These are phyloP conservation scores for Yamadazyma spencermartinsiae DNA, from an alignment of 1,139 yeast species.

Conservation along the genomic window DNA sequence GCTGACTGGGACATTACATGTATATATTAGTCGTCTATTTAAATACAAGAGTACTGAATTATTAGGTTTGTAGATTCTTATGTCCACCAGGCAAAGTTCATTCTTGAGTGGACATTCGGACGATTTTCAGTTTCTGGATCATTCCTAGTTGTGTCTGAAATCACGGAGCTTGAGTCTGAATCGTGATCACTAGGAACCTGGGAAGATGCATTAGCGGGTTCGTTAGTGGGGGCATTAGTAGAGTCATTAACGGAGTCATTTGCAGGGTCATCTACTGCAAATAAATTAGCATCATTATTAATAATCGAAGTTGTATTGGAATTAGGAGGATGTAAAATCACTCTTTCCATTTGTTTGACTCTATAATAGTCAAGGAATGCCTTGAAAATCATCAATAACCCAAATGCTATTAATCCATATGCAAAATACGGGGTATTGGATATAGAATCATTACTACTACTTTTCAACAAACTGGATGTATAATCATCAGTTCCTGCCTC, in stretches of 20 bases:
- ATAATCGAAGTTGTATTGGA: constrained; percentile 8
- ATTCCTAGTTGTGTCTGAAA: constrained; percentile 2
- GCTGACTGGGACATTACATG: no score
- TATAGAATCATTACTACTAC: constrained; percentile 14
- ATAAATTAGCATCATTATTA: constrained; percentile 1
- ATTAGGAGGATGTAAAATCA: constrained; percentile 50
- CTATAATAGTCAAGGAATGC: constrained; percentile 69
- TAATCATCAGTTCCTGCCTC: constrained; percentile 51
- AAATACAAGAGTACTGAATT: background rate
- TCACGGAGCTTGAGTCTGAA: no score
- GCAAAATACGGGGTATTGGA: constrained; percentile 48
- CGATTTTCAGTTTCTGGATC: background rate
- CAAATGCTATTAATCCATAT: constrained; percentile 63
- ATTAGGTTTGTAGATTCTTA: no score
- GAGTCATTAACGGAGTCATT: constrained; percentile 4
- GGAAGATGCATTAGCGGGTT: no score
- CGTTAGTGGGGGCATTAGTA: background rate
- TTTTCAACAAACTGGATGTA: constrained; percentile 34
- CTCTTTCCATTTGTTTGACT: constrained; percentile 75
- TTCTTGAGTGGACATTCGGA: background rate
- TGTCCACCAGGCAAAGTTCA: constrained; percentile 1
- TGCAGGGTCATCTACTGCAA: background rate
- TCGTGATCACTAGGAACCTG: no score
- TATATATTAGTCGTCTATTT: background rate
- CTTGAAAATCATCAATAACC: constrained; percentile 63